Base-by-base conservation (phyloP, 371 early-diverging fungal species). In the Saksenaea oblongispora region DNA sequence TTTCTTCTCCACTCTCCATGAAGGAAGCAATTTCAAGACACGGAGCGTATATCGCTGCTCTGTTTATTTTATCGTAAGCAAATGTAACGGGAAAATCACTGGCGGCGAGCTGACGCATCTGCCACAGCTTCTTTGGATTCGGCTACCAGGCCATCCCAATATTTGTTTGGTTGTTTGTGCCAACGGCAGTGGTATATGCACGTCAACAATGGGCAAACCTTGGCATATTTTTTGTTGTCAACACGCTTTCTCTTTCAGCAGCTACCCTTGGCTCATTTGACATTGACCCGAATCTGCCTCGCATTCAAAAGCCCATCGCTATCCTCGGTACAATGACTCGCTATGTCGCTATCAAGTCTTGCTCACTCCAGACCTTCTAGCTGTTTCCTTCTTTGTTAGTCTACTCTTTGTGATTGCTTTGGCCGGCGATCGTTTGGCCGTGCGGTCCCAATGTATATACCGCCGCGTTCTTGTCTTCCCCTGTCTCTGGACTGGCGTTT, bases 131-230 rank as follows among this genome's bases (percentile, higher is more conserved):
- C 2, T 78, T 78, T 58, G 75, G 67, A 1, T 67, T 66, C 35
- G 76, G 75, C 14, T 75, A 69, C 41, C 73, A 78, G 41, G 65
- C 72, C 7, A 65, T 78, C 18, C 79, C 79, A 2, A 8, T 75
- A 15, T 64, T 75, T 10, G 56, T 57, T 13, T 65, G 66, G 58
- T 35, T 70, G 11, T 70, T 64, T 18, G 36, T 68, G 28, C 75
- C 79, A 18, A n/a, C 65, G 3, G 1, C 70, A 0, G 26, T 78
- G 13, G n/a, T 17, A 22, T 75, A 78, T 41, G 64, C 64, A n/a
- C 71, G 73, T 0, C 26, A 72, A 18, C 42, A 64, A 34, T 58
- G 56, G 44, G 13, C 9, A 13, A 59, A 69, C 47, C 65, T 67
- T 14, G 1, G 64, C 17, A 28, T 62, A 3, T 59, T 59, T 5